Base-by-base conservation (phyloP, 2,329 filamentous ascomycete species). In the Talaromyces sp. region DNA sequence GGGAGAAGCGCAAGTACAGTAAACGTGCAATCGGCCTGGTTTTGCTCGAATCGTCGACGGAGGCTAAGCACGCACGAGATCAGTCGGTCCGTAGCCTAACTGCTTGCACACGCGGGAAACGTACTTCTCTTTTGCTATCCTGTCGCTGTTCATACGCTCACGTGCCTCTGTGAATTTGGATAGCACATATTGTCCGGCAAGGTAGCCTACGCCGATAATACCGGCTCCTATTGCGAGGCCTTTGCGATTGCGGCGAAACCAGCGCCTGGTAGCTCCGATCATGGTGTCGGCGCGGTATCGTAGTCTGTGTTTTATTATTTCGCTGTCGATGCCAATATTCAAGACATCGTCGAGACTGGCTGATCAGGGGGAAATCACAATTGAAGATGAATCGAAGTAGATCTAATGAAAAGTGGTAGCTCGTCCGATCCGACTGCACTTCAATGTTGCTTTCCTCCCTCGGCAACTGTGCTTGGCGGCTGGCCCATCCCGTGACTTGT, bases 21-120 rank as follows among this genome's bases (percentile, higher is more conserved):
- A 75, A 96, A 97, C 55, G 93, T 97, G 79, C 95, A 99, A 78
- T 99, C 95, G 75, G 96, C 93, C 75, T 99, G 95, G 77, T 99
- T 99, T 78, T 99, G 95, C 76, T 98, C 92, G 79, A 99, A 99
- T 72, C 95, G 90, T 64, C 95, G 90, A 58, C 93, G 92, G 65
- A 99, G 85, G 77, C 93, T 98, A 70, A 31, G n/a, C 42, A 40
- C 16, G 23, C 42, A 46, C 21, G 46, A 40, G 46, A 58, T 60
- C 55, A 64, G 59, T 52, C 44, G 42, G 18, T 28, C 35, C 58
- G 25, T 25, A 31, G n/a, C 21, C 35, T 7, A 58, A 56, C 37
- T 54, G 35, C 54, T 57, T 40, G 21, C 23, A 57, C 14, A 16
- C 28, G 18, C 14, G 16, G 2, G 9, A 46, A 8, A 71, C 86